Percentiles rank a stretch among this genome's conserved stretches.
Conservation (phyloP, 306 rosid species). For the Prosopis cineraria region DNA sequence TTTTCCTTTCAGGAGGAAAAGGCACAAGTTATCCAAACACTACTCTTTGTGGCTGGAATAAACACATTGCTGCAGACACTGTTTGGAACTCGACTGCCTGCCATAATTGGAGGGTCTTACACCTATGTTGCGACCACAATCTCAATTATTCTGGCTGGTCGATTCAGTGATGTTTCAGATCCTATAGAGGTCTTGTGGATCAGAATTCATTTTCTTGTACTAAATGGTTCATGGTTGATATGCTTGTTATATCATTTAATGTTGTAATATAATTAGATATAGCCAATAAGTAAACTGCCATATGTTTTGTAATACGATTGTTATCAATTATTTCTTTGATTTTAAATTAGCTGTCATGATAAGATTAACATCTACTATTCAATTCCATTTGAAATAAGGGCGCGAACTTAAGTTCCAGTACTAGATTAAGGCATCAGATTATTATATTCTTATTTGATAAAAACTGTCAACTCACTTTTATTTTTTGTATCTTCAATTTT, state of each 20-base stretch:
- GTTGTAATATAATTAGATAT: neutral
- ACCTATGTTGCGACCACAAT: slow-evolving; percentile 92
- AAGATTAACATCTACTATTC: slow-evolving; percentile 14
- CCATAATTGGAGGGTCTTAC: slow-evolving; percentile 94
- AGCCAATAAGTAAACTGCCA: neutral
- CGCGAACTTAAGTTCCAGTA: slow-evolving; percentile 7
- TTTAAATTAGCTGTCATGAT: slow-evolving; percentile 1
- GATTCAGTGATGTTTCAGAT: slow-evolving; percentile 59
- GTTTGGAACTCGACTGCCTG: slow-evolving; percentile 88
- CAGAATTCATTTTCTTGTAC: slow-evolving; percentile 39
- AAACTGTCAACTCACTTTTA: slow-evolving; percentile 21
- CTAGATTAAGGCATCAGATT: slow-evolving; percentile 1
- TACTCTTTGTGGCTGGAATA: slow-evolving; percentile 94
- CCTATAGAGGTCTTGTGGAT: slow-evolving; percentile 67
- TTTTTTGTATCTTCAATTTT: neutral
- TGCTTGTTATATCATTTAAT: slow-evolving; percentile 21
- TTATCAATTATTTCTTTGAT: neutral
- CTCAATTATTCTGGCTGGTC: slow-evolving; percentile 89
- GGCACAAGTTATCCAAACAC: slow-evolving; percentile 89
- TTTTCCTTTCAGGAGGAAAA: slow-evolving; percentile 68
- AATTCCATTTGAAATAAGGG: slow-evolving; percentile 11
- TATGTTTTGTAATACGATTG: slow-evolving; percentile 6
- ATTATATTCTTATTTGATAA: slow-evolving; percentile 26
- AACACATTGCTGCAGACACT: slow-evolving; percentile 84
- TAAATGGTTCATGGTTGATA: slow-evolving; percentile 26